phyloP scores from a whole-genome alignment of 768 basidiomycete species.

The Gloeopeniophorella convolvens region DNA sequence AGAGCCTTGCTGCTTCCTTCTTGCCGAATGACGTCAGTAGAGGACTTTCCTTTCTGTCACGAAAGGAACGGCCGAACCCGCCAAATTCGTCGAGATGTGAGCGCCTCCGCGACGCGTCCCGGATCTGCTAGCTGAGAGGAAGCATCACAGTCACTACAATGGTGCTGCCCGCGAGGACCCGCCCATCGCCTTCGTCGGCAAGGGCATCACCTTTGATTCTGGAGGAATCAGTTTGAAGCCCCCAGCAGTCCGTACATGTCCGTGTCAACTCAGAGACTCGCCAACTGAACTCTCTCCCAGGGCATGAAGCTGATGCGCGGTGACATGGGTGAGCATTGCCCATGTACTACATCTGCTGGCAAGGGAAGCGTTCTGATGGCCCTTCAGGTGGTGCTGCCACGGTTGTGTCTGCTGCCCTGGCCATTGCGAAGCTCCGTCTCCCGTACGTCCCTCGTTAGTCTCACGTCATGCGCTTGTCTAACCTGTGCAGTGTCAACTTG shows the following conservation, averaged over 20 bases:
- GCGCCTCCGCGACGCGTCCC: too few species aligned
- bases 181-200: constrained; percentile 76
- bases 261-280: neutral
- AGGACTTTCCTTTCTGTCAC: constrained; percentile 84
- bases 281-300: constrained; percentile 29
- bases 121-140: neutral
- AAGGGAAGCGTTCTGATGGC: neutral
- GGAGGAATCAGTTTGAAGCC: constrained; percentile 87
- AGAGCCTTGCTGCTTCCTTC: neutral
- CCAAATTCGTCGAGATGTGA: constrained; percentile 83
- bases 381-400: constrained; percentile 67
- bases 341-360: neutral
- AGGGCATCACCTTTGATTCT: constrained; percentile 86
- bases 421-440: constrained; percentile 75
- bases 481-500: constrained; percentile 55
- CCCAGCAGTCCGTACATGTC: constrained; percentile 40
- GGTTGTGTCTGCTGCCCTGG: constrained; percentile 64
- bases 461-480: too few species aligned
- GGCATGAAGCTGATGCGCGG: constrained; percentile 82
- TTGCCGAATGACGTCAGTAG: constrained; percentile 29
- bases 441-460: constrained; percentile 46
- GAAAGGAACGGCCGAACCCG: constrained; percentile 73
- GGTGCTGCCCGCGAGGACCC: constrained; percentile 52
- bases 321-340: constrained; percentile 61
- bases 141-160: constrained; percentile 60